Conservation (phyloP, 2,329 filamentous ascomycete species). For the Cladophialophora immunda region DNA sequence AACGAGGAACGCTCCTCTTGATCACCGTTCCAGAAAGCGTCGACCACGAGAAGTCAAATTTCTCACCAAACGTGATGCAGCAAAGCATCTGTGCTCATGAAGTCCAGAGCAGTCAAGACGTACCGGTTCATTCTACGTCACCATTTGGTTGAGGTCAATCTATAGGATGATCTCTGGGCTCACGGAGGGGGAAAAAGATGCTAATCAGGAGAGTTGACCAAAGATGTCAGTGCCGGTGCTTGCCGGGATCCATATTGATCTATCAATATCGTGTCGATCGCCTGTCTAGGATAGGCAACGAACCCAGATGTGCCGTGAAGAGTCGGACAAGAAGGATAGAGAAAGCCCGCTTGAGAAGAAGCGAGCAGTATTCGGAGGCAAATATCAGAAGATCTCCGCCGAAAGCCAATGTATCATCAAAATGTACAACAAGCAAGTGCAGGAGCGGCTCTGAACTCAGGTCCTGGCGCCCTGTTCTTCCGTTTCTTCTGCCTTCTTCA, state of each 20-base stretch:
- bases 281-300: background rate
- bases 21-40: background rate
- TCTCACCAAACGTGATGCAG: background rate
- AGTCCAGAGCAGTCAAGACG: background rate
- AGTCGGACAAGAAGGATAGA: background rate
- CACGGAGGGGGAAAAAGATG: background rate
- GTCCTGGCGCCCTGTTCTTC: background rate
- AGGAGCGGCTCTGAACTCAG: background rate
- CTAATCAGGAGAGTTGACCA: background rate
- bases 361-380: background rate
- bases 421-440: background rate
- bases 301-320: background rate
- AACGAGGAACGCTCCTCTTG: background rate
- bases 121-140: background rate
- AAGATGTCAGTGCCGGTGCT: background rate
- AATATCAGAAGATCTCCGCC: slow-evolving; percentile 1
- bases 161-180: background rate
- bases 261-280: background rate
- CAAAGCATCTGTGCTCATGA: background rate
- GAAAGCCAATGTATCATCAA: slow-evolving; percentile 5
- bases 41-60: background rate
- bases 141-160: background rate
- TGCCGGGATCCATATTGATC: background rate
- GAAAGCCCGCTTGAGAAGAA: background rate
- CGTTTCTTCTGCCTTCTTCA: slow-evolving; percentile 1